Evolutionary conservation across 208 protist genomes (phyloP).

Genomic region (Leishmania mexicana): DNA sequence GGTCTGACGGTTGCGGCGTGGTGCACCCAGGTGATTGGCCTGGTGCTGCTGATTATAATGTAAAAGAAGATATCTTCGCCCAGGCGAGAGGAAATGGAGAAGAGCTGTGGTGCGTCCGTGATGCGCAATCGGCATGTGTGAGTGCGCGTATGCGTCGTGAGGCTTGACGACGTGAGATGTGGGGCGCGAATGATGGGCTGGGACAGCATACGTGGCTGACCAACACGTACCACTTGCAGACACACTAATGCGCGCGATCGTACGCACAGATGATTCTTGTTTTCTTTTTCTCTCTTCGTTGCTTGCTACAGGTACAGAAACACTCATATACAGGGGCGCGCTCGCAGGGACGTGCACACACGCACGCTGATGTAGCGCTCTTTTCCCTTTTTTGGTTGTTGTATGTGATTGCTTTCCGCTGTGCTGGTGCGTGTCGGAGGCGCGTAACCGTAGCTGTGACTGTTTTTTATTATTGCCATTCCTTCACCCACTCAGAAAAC

Average conservation of each 20-base stretch:
- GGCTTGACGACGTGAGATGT: neutral
- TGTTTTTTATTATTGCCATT: neutral
- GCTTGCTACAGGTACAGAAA: neutral
- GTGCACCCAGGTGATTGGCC: constrained; percentile 43
- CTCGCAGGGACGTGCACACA: neutral
- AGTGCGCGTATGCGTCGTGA: neutral
- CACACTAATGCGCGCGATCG: neutral
- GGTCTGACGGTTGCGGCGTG: constrained; percentile 45
- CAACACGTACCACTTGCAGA: neutral
- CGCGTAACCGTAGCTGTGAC: neutral
- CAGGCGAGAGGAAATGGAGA: neutral
- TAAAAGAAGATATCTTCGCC: neutral
- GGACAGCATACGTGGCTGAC: neutral
- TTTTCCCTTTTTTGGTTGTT: neutral
- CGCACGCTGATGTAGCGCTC: neutral
- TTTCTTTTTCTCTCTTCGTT: neutral
- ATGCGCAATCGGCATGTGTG: neutral
- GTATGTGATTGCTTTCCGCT: neutral
- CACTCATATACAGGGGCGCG: neutral
- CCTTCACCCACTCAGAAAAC: constrained; percentile 1
- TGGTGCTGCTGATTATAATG: constrained; percentile 29
- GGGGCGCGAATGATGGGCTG: neutral
- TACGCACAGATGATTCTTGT: neutral
- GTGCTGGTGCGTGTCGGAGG: neutral
- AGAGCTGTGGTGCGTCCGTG: neutral